phyloP scores from a whole-genome alignment of 352 stramenopile genomes.

The Globisporangium lucens region DNA sequence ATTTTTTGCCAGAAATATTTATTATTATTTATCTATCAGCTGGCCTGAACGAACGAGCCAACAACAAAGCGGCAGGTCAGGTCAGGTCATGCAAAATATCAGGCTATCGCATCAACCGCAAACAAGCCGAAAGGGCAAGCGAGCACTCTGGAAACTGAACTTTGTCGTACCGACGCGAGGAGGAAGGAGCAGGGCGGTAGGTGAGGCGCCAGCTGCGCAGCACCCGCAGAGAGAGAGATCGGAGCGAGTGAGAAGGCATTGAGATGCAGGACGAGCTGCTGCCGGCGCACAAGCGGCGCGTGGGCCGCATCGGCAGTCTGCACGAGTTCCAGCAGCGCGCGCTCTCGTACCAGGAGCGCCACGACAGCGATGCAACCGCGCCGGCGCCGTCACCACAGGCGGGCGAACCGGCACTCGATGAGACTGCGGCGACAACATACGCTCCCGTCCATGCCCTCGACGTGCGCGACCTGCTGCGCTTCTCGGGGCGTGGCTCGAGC shows the following conservation, averaged over 20 bases:
- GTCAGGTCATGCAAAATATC: not conserved
- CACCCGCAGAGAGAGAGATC: not conserved
- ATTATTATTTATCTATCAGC: not conserved
- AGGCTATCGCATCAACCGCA: not conserved
- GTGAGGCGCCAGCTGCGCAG: not conserved
- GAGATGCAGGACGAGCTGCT: slow-evolving; percentile 39
- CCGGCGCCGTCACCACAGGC: not conserved
- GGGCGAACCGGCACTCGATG: slow-evolving; percentile 3
- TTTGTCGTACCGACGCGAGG: not conserved
- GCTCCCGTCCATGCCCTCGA: slow-evolving; percentile 7
- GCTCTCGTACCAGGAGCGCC: slow-evolving; percentile 40
- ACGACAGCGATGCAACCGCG: slow-evolving; percentile 17
- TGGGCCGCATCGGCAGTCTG: slow-evolving; percentile 68
- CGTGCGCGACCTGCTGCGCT: slow-evolving; percentile 20
- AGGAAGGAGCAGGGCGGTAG: not conserved
- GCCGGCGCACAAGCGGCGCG: slow-evolving; percentile 63
- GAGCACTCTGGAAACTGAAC: not conserved
- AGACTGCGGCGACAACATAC: not conserved
- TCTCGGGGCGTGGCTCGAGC: slow-evolving; percentile 13
- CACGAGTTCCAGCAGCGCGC: slow-evolving; percentile 84
- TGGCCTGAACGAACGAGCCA: not conserved
- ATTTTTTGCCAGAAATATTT: not conserved
- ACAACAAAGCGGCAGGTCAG: not conserved
- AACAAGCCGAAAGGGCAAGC: not conserved
- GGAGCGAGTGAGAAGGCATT: not conserved